Evolutionary conservation across 202 grass and related monocot species (phyloP).

Genomic region (Panicum hallii): DNA sequence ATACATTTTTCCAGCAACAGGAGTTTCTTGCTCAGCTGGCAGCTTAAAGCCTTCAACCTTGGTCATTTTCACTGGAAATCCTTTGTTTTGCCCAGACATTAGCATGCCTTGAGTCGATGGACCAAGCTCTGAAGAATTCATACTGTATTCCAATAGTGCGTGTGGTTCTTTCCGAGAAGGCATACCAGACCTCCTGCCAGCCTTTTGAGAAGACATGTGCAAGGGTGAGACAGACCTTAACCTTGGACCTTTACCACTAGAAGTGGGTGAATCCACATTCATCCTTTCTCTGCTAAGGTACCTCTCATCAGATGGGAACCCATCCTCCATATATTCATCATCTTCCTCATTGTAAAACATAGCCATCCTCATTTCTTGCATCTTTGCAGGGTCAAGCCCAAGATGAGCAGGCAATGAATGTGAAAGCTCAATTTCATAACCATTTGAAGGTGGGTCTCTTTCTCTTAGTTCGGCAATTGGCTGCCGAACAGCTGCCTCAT

Average conservation of each 20-base stretch:
- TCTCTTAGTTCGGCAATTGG: conserved; percentile 61
- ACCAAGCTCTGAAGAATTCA: conserved; percentile 61
- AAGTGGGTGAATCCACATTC: conserved; percentile 68
- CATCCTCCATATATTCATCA: conserved; percentile 61
- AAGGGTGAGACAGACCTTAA: conserved; percentile 65
- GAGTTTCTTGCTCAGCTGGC: conserved; percentile 69
- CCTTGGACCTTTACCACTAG: conserved; percentile 56
- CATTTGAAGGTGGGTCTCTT: conserved; percentile 55
- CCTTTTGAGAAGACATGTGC: conserved; percentile 61
- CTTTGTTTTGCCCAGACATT: conserved; percentile 80
- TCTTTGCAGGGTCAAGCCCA: conserved; percentile 81
- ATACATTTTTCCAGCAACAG: conserved; percentile 67
- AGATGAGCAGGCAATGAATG: conserved; percentile 94
- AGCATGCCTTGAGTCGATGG: conserved; percentile 68
- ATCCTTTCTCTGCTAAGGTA: conserved; percentile 63
- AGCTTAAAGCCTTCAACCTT: conserved; percentile 90
- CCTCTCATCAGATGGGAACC: conserved; percentile 63
- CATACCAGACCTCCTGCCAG: conserved; percentile 49
- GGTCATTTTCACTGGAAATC: conserved; percentile 63
- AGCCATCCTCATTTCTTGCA: conserved; percentile 78
- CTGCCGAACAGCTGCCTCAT: conserved; percentile 58
- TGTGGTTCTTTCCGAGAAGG: conserved; percentile 64
- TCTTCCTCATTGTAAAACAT: conserved; percentile 78
- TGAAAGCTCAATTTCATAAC: conserved; percentile 66
- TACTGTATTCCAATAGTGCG: conserved; percentile 73